phyloP scores from a whole-genome alignment of 2,329 filamentous ascomycete genomes.

The Botrytis medusae region DNA sequence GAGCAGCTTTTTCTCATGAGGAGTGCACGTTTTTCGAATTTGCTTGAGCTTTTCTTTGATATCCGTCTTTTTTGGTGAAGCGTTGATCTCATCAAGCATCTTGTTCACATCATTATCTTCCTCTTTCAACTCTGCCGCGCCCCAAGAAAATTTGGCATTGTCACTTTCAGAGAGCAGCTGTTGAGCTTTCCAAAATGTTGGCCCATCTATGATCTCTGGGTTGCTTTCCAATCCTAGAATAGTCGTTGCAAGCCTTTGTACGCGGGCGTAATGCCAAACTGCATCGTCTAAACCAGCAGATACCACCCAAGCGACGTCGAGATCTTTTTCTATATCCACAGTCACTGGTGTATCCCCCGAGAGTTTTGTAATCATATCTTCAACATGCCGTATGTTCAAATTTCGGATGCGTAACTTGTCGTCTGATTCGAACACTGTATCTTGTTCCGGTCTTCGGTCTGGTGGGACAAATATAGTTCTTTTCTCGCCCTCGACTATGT shows the following conservation, averaged over 20 bases:
- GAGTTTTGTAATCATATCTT: constrained; percentile 54
- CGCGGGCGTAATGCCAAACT: constrained; percentile 58
- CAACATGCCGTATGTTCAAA: constrained; percentile 65
- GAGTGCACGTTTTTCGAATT: constrained; percentile 60
- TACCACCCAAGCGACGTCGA: constrained; percentile 32
- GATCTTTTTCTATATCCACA: constrained; percentile 35
- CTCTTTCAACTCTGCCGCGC: constrained; percentile 44
- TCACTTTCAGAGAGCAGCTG: constrained; percentile 48
- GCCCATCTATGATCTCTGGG: constrained; percentile 39
- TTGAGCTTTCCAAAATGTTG: constrained; percentile 42
- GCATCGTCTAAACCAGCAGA: constrained; percentile 48
- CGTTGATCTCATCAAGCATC: constrained; percentile 32
- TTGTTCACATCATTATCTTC: constrained; percentile 40
- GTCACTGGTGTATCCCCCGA: constrained; percentile 31
- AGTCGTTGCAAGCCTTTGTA: constrained; percentile 58
- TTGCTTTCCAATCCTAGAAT: constrained; percentile 46
- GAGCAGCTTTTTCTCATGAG: constrained; percentile 80
- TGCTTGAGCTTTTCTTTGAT: constrained; percentile 46
- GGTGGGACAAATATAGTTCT: constrained; percentile 56
- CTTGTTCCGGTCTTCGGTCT: constrained; percentile 42
- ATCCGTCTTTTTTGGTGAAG: constrained; percentile 40
- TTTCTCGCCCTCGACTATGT: constrained; percentile 48
- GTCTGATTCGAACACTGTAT: constrained; percentile 48
- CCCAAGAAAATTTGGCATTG: constrained; percentile 47
- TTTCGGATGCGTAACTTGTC: constrained; percentile 49